These are phyloP conservation scores for Myriangium duriaei DNA, from an alignment of 2,329 filamentous ascomycete genomes.

Conservation along the genomic window DNA sequence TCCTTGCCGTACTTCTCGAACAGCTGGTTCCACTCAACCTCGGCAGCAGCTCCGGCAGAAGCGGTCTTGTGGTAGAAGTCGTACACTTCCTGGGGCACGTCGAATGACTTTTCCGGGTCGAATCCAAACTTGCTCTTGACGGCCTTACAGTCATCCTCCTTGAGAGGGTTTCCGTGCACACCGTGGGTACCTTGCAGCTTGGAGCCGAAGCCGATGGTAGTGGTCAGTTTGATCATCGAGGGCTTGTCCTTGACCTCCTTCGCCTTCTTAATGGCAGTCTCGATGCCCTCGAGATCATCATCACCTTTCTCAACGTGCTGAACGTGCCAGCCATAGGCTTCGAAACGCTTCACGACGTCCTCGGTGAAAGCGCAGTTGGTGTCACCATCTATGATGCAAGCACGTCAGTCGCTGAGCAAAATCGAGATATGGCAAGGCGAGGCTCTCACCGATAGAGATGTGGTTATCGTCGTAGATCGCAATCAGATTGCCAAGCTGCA, in stretches of 20 bases:
- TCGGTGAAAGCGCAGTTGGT: constrained; percentile 95
- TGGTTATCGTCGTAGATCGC: constrained; percentile 97
- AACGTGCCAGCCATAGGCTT: constrained; percentile 94
- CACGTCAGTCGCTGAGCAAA: background rate
- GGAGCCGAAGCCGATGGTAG: constrained; percentile 94
- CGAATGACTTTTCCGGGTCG: constrained; percentile 85
- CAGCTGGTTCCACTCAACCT: constrained; percentile 91
- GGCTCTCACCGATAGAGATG: constrained; percentile 66
- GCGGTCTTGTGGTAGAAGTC: constrained; percentile 79
- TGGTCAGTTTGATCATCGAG: constrained; percentile 89
- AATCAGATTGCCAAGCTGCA: constrained; percentile 96
- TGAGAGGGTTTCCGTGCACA: constrained; percentile 92
- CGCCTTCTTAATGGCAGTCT: constrained; percentile 73
- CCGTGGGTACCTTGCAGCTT: constrained; percentile 84
- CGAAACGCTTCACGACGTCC: constrained; percentile 87
- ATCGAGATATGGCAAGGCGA: background rate
- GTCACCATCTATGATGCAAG: constrained; percentile 57
- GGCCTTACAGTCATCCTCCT: constrained; percentile 84
- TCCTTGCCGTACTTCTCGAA: constrained; percentile 73
- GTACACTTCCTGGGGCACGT: constrained; percentile 88
- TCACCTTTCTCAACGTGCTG: constrained; percentile 78
- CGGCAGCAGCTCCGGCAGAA: constrained; percentile 71
- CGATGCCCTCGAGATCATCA: constrained; percentile 73
- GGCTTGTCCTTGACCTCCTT: constrained; percentile 92
- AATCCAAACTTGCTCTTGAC: constrained; percentile 95